Conservation (phyloP, 2,329 filamentous ascomycete species). For the Alternaria arbusti region DNA sequence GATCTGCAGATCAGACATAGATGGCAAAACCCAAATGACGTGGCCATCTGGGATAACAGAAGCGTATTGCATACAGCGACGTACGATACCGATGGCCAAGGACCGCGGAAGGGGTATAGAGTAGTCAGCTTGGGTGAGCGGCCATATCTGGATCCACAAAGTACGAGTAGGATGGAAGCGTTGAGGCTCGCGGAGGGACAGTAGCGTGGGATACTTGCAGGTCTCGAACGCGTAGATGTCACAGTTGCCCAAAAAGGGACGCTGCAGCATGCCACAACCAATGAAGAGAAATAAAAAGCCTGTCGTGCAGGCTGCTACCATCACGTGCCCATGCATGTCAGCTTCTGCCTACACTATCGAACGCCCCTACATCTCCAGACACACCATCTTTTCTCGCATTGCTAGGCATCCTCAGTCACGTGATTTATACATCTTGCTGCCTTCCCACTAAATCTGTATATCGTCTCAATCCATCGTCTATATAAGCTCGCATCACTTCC, state of each 20-base stretch:
- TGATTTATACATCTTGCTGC: neutral
- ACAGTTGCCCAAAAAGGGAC: neutral
- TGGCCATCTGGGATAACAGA: conserved; percentile 71
- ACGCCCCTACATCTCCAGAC: neutral
- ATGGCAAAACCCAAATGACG: conserved; percentile 56
- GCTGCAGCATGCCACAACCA: neutral
- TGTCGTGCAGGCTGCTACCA: neutral
- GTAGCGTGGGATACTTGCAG: neutral
- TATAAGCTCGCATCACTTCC: neutral
- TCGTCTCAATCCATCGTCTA: neutral
- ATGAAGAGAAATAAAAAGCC: neutral
- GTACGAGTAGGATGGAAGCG: conserved; percentile 54
- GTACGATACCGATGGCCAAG: conserved; percentile 64
- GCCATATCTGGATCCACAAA: conserved; percentile 62
- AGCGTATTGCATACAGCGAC: conserved; percentile 65
- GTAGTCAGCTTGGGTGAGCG: conserved; percentile 64
- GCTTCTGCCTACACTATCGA: conserved; percentile 1
- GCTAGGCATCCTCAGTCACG: neutral
- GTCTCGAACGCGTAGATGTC: neutral
- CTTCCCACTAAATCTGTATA: neutral
- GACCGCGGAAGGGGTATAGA: conserved; percentile 61
- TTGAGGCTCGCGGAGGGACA: neutral
- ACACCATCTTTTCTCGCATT: neutral
- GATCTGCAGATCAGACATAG: conserved; percentile 59
- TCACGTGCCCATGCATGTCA: conserved; percentile 1